Percentiles rank a stretch among this genome's conserved stretches.
phyloP scores from a whole-genome alignment of 129 eudicot species.

The Helichrysum umbraculigerum region DNA sequence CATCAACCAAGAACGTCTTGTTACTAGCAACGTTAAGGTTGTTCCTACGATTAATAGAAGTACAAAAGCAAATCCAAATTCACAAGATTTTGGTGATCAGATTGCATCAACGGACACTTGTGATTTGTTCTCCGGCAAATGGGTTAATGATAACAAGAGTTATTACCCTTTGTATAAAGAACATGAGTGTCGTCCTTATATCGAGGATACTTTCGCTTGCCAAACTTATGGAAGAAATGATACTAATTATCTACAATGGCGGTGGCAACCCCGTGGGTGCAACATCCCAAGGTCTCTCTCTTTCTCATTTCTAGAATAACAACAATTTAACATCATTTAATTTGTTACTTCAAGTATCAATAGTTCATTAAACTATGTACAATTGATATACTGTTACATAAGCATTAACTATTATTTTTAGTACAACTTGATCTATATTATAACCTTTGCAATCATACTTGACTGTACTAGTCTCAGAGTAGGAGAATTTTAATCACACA shows the following conservation, averaged over 20 bases:
- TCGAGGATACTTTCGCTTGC: constrained; percentile 39
- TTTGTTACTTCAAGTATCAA: too few species aligned
- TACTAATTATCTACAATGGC: constrained; percentile 43
- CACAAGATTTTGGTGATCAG: constrained; percentile 6
- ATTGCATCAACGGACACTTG: neutral
- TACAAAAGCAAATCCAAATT: neutral
- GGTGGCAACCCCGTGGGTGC: constrained; percentile 60
- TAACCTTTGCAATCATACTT: too few species aligned
- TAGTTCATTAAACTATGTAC: too few species aligned
- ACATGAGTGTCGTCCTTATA: constrained; percentile 14
- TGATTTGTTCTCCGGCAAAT: constrained; percentile 31
- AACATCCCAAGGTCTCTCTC: constrained; percentile 45
- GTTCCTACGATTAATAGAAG: neutral
- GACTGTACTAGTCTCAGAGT: too few species aligned
- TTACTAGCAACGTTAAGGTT: neutral
- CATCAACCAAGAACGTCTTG: neutral
- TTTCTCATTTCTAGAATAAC: too few species aligned
- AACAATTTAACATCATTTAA: too few species aligned
- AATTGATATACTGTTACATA: too few species aligned
- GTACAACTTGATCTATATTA: too few species aligned
- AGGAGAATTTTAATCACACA: too few species aligned
- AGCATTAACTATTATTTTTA: too few species aligned
- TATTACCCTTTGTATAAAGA: constrained; percentile 36
- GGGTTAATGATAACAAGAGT: constrained; percentile 30
- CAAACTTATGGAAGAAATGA: constrained; percentile 52